phyloP scores from a whole-genome alignment of 306 rosid species.

The Castanospermum australe region DNA sequence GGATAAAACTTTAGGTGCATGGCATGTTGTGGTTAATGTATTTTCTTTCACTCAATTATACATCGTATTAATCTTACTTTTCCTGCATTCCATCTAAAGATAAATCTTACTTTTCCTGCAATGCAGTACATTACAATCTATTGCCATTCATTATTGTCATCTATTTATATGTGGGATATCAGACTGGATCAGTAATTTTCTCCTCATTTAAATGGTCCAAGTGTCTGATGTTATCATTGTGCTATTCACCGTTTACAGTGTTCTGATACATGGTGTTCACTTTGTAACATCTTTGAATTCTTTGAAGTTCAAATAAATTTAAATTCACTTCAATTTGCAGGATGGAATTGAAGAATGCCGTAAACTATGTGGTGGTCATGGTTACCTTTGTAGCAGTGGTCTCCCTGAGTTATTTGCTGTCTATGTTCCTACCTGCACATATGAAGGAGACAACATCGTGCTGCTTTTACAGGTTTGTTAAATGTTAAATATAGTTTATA shows the following conservation, averaged over 20 bases:
- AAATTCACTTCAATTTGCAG: conserved; percentile 42
- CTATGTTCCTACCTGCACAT: conserved; percentile 95
- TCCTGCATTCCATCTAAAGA: neutral
- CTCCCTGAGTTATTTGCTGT: conserved; percentile 98
- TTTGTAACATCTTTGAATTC: neutral
- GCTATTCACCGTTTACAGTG: neutral
- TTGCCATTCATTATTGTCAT: conserved; percentile 4
- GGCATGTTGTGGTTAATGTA: neutral
- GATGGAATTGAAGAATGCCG: conserved; percentile 97
- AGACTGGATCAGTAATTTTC: neutral
- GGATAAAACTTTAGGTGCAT: conserved; percentile 1
- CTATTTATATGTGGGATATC: conserved; percentile 8
- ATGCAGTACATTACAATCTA: neutral
- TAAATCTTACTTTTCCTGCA: neutral
- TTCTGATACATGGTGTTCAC: conserved; percentile 5
- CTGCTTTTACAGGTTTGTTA: conserved; percentile 81
- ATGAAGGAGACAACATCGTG: conserved; percentile 94
- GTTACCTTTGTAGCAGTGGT: conserved; percentile 94
- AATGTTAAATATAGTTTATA: conserved; percentile 17
- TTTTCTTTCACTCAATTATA: conserved; percentile 1
- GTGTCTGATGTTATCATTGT: conserved; percentile 18
- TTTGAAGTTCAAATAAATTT: neutral
- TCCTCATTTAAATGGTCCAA: conserved; percentile 2
- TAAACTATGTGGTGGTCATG: conserved; percentile 96
- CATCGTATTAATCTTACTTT: neutral